phyloP scores from a whole-genome alignment of 345 rosid species.

The Cochlearia excelsa region DNA sequence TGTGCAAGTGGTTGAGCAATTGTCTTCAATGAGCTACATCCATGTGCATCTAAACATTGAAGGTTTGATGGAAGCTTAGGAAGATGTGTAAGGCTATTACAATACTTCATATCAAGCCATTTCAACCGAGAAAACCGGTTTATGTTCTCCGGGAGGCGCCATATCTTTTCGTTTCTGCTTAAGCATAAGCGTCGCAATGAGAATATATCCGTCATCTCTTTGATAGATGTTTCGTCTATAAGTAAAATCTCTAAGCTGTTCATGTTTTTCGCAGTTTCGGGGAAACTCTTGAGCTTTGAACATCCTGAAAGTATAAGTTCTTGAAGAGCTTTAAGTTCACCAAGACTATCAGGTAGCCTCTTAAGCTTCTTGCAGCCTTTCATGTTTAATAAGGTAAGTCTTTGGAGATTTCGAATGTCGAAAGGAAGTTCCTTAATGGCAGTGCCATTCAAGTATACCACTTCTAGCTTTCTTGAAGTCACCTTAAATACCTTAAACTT shows the following conservation, averaged over 20 bases:
- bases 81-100: constrained; percentile 15
- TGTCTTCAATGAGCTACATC: constrained; percentile 14
- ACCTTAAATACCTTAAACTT: constrained; percentile 6
- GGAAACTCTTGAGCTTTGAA: constrained; percentile 16
- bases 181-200: constrained; percentile 19
- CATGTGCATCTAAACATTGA: constrained; percentile 17
- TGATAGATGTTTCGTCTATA: constrained; percentile 14
- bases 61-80: constrained; percentile 28
- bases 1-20: neutral
- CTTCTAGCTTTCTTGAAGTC: constrained; percentile 11
- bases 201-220: neutral
- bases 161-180: constrained; percentile 10
- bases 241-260: constrained; percentile 13
- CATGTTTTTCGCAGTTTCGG: neutral
- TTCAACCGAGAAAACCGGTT: neutral
- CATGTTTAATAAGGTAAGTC: constrained; percentile 19
- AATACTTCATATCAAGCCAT: constrained; percentile 28
- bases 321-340: constrained; percentile 7
- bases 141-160: neutral
- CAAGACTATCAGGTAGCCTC: constrained; percentile 9
- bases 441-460: constrained; percentile 22
- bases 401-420: neutral
- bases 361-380: constrained; percentile 27
- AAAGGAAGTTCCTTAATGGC: constrained; percentile 21
- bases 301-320: constrained; percentile 18